A percentile compares a stretch with the other conserved stretches of the same genome.
These are phyloP conservation scores for Vitis hybrid DNA, from an alignment of 177 flowering plant species.

Conservation along the genomic window DNA sequence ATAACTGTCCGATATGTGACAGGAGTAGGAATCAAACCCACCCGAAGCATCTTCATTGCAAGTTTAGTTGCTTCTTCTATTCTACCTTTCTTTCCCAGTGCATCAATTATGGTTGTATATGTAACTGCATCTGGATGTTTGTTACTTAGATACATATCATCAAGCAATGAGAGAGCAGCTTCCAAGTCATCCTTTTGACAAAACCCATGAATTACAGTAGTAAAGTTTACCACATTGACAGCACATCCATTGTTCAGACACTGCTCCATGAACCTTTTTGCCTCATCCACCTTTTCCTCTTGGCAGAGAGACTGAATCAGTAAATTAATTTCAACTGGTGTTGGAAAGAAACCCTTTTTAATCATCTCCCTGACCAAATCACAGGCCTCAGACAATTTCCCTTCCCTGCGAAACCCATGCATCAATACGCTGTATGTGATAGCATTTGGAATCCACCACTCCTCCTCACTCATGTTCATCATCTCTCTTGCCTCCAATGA, in stretches of 20 bases:
- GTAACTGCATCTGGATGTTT: constrained; percentile 83
- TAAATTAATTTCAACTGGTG: constrained; percentile 75
- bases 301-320: constrained; percentile 65
- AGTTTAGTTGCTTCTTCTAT: constrained; percentile 76
- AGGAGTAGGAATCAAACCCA: constrained; percentile 75
- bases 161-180: constrained; percentile 80
- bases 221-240: constrained; percentile 82
- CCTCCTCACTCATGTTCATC: constrained; percentile 69
- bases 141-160: constrained; percentile 89
- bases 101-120: constrained; percentile 72
- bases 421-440: constrained; percentile 79
- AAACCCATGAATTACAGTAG: constrained; percentile 74
- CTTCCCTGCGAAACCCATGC: constrained; percentile 88
- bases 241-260: constrained; percentile 63
- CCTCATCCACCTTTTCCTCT: constrained; percentile 17
- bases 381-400: constrained; percentile 74
- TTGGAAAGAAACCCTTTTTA: constrained; percentile 64
- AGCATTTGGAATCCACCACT: constrained; percentile 93
- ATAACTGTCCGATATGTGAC: constrained; percentile 76
- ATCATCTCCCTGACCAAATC: constrained; percentile 72
- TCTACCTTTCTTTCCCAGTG: constrained; percentile 67
- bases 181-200: constrained; percentile 70
- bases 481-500: constrained; percentile 82
- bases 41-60: constrained; percentile 59
- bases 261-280: constrained; percentile 72